Evolutionary conservation across 306 rosid species (phyloP), one percentile per base, ranked within the genome.

Genomic region (Lathyrus oleraceus): DNA sequence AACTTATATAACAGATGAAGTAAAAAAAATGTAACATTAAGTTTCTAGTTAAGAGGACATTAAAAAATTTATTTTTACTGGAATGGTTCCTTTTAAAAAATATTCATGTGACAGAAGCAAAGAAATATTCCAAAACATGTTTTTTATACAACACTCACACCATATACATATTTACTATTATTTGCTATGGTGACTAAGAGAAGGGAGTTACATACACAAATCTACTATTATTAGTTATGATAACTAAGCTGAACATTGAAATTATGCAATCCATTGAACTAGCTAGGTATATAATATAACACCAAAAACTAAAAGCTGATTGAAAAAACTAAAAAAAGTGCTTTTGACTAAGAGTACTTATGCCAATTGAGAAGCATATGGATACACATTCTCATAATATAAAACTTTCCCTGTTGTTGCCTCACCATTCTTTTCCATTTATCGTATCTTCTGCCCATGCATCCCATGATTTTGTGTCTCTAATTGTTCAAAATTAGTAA

Each of bases 341-440:
- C 9, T 67, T 28, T 32, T 75, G 65, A 39, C 53, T 86, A 82
- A 19, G 87, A 85, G 71, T 86, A 67, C 77, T 89, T 85, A 70
- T 82, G 89, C 80, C 89, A 85, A 71, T 91, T 84, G 61, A 92
- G 88, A 83, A 92, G 96, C 89, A 89, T 84, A 64, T 84, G 72
- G 73, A 92, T 82, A 75, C 98, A 92, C n/a, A 86, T 76, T 88
- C 89, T 83, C 84, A 85, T 85, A 40, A 92, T 89, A 69, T 81
- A 85, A 52, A 92, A 81, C 85, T 89, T 92, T 61, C 91, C 94
- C 67, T 79, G 86, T 44, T 85, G 96, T 19, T 89, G 94, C 84
- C 84, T 86, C 67, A 79, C 78, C 67, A 83, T 78, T 86, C 87
- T 78, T 72, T 81, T 91, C 91, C 90, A 91, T 81, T 82, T 89